A percentile compares a stretch with the other conserved stretches of the same genome.
These are phyloP conservation scores for Drechslerella dactyloides DNA, from an alignment of 2,329 filamentous ascomycete species.

Conservation along the genomic window DNA sequence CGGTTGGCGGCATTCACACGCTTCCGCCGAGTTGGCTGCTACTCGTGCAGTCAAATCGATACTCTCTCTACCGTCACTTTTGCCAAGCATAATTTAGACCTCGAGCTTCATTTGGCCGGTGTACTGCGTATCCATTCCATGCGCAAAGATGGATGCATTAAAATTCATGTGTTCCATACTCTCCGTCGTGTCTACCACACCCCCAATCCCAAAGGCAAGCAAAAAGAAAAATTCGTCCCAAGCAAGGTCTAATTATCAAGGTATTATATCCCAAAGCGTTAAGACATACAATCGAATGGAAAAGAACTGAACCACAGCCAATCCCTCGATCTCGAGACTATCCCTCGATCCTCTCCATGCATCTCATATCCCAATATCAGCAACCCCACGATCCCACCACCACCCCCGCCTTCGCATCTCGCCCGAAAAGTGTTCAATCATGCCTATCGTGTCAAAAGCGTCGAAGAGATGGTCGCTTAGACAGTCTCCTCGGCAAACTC, in stretches of 20 bases:
- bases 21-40: no score
- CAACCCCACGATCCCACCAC: no score
- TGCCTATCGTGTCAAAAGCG: not conserved
- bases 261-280: slow-evolving; percentile 1
- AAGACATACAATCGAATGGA: slow-evolving; percentile 9
- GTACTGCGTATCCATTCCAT: no score
- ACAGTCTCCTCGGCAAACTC: slow-evolving; percentile 99
- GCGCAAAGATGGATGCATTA: no score
- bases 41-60: no score
- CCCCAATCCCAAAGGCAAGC: not conserved
- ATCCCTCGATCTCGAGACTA: no score
- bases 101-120: no score
- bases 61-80: no score
- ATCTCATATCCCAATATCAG: no score
- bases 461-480: slow-evolving; percentile 64
- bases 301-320: not conserved
- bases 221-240: not conserved
- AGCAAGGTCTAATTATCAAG: slow-evolving; percentile 6
- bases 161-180: no score
- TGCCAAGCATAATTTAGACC: no score
- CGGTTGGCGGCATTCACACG: no score
- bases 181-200: not conserved
- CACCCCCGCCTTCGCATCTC: not conserved
- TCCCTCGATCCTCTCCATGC: not conserved
- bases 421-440: not conserved